A percentile compares a stretch with the other conserved stretches of the same genome.
Conservation (phyloP, 208 protist genomes). For the Porcisia hertigi region DNA sequence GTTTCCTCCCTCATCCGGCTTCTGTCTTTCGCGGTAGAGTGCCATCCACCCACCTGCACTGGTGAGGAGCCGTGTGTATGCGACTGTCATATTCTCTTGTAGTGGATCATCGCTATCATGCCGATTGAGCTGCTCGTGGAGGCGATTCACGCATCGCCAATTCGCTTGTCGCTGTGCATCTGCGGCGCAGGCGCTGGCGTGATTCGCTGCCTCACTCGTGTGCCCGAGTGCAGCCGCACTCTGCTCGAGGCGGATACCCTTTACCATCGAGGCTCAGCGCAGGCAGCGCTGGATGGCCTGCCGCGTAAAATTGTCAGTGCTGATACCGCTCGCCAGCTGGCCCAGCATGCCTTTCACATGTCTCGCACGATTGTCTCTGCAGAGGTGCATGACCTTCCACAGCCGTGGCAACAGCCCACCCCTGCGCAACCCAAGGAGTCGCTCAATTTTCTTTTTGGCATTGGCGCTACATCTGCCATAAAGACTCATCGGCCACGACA, state of each 20-base stretch:
- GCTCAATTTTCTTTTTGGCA: constrained; percentile 37
- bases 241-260: constrained; percentile 48
- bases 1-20: not conserved
- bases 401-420: not conserved
- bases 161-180: constrained; percentile 44
- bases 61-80: not conserved
- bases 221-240: constrained; percentile 62
- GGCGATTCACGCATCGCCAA: constrained; percentile 44
- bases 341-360: constrained; percentile 59
- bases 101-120: constrained; percentile 7
- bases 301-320: constrained; percentile 38
- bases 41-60: not conserved
- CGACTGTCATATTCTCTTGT: not conserved
- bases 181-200: constrained; percentile 50
- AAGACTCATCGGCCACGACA: constrained; percentile 37
- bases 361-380: constrained; percentile 8
- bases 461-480: constrained; percentile 65
- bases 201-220: constrained; percentile 41
- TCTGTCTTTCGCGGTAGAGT: not conserved
- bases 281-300: constrained; percentile 41
- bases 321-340: constrained; percentile 44
- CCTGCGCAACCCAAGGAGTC: not conserved
- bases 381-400: constrained; percentile 8
- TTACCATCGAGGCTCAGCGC: constrained; percentile 37
- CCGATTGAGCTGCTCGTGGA: constrained; percentile 34